These are phyloP conservation scores for Abrus precatorius DNA, from an alignment of 306 rosid species.

Conservation along the genomic window DNA sequence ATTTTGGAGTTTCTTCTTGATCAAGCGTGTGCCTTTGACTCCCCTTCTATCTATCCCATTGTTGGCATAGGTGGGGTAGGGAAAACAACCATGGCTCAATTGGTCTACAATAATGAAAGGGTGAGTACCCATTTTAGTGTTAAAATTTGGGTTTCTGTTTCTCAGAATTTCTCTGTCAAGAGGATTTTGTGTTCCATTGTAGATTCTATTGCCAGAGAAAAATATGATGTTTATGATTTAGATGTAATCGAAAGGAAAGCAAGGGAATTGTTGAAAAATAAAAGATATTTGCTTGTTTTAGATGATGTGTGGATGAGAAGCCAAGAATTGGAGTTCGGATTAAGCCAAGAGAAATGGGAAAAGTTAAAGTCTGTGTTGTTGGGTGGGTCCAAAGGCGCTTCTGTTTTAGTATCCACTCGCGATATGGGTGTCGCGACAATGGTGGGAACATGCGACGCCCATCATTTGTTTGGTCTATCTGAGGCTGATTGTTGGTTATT, in stretches of 20 bases:
- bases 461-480: background rate
- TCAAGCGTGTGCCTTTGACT: background rate
- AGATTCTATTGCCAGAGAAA: no score
- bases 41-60: background rate
- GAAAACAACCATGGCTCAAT: background rate
- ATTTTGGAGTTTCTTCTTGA: background rate
- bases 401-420: background rate
- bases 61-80: background rate
- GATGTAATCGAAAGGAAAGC: no score
- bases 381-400: background rate
- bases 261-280: no score
- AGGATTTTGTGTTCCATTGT: no score
- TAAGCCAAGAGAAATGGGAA: background rate
- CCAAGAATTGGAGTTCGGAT: no score
- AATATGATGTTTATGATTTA: no score
- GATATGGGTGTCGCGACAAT: background rate
- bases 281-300: no score
- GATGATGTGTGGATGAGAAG: no score
- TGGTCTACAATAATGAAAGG: background rate
- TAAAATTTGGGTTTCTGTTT: background rate
- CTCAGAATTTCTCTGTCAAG: no score
- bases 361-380: background rate
- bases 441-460: slow-evolving; percentile 9
- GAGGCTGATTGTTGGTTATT: background rate
- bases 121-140: background rate